Base-by-base conservation (phyloP, 139 green algal species). In the Chlorella sp. region DNA sequence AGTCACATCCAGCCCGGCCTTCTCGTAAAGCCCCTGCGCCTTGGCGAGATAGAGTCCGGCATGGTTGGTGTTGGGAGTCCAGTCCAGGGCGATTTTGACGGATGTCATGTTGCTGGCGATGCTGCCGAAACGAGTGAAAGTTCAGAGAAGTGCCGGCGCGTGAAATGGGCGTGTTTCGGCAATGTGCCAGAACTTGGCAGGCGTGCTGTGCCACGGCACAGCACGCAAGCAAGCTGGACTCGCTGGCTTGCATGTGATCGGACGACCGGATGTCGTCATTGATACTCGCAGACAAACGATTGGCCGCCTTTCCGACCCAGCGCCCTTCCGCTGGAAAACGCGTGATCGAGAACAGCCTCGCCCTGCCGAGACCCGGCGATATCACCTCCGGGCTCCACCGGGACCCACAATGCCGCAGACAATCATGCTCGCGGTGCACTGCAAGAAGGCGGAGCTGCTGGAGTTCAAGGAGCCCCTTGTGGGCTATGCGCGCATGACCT, bases 31-130 rank as follows among this genome's bases (percentile, higher is more conserved):
- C 11, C 91, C 91, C 36, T 91, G 84, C 1, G 71, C 78, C 61
- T 83, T 93, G 77, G 90, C 93, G 53, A 93, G 82, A 78, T 94
- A 96, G 36, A 95, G 95, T 34, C 95, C 92, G 28, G 34, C 86
- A 60, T 90, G 86, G 60, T 85, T 86, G 22, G 76, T 79, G 91
- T 99, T 99, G 14, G 97, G 96, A 0, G 94, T 97, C 97, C 97
- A 98, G 83, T 98, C 96, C 1, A 98, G 92, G 0, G 96, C 95
- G 1, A 98, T 37, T 26, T 77, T 79, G 22, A 77, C 40, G 1
- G 81, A n/a, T 7, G 61, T 36, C 57, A 75, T 86, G 30, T 7
- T 81, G 36, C 30, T 39, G 30, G 16, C 30, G 28, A 78, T 57
- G 48, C 9, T 5, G 5, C 9, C 48, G 48, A 57, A 5, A 57